Evolutionary conservation across 495 filamentous ascomycete species (phyloP), one percentile per base, ranked within the genome.

Genomic region (Baudoinia panamericana): DNA sequence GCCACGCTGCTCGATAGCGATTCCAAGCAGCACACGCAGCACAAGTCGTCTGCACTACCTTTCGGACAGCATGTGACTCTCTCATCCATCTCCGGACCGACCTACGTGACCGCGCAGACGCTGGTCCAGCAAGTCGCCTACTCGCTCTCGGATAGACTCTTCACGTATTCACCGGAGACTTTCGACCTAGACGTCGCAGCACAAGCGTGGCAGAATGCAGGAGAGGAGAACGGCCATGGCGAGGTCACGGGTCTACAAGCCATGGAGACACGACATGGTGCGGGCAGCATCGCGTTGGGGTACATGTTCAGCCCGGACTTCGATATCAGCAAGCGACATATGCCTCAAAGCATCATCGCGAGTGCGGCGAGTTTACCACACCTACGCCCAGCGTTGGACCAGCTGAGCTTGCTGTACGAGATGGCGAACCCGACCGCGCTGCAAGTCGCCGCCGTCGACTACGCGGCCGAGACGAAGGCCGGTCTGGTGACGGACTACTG

Each of bases 241-340:
- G 80, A 84, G 53, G 60, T 74, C 51, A 84, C 92, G 26, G 65
- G 72, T 3, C 73, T 96, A 31, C 68, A 82, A 42, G 61, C 81
- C 3, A 73, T 96, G 62, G 80, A 97, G 63, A 90, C 82, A 32
- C 72, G 92, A 30, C 71, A 82, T 39, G 90, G 90, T 49, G 90
- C 92, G 30, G 90, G 84, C 30, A 79, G 82, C 53, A 81, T 96
- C 58, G 84, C 92, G 23, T 70, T 97, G 33, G 90, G 90, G 45
- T 97, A 97, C 62, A 80, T 96, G 53, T 97, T 96, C 67, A 93
- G 85, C 24, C 81, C 82, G 55, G 90, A 97, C 60, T 93, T 88
- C 50, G 84, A 93, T 56, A 58, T 90, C 45, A 77, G 73, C 70
- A 95, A 92, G 69, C 77, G 84, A 49, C 75, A 90, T 60, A 70